These are phyloP conservation scores for Aspergillus pseudonomiae DNA, from an alignment of 2,329 filamentous ascomycete genomes.

Conservation along the genomic window DNA sequence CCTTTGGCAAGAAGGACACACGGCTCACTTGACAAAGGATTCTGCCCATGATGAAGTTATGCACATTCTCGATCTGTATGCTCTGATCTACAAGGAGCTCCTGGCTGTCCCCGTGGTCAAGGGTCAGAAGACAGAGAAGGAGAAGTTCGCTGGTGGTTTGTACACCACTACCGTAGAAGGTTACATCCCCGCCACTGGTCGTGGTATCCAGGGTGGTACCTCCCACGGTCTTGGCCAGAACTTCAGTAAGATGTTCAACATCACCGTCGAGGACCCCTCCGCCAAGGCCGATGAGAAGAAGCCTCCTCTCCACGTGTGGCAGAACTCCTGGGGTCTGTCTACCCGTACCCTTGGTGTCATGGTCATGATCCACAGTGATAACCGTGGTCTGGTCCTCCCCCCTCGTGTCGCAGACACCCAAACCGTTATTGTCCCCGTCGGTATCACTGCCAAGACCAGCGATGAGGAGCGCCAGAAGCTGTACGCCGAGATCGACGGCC, in stretches of 20 bases:
- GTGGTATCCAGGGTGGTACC: conserved; percentile 94
- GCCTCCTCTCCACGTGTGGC: conserved; percentile 85
- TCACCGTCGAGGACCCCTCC: conserved; percentile 88
- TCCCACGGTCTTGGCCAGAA: conserved; percentile 96
- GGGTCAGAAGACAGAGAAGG: conserved; percentile 93
- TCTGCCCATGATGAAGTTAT: conserved; percentile 83
- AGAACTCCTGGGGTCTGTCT: conserved; percentile 98
- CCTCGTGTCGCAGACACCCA: conserved; percentile 87
- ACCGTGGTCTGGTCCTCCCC: conserved; percentile 92
- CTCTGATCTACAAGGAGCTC: conserved; percentile 87
- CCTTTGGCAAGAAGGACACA: conserved; percentile 97
- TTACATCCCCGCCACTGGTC: conserved; percentile 92
- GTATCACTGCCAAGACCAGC: conserved; percentile 84
- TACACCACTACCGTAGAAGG: conserved; percentile 97
- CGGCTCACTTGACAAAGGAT: conserved; percentile 83
- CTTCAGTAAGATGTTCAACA: conserved; percentile 99
- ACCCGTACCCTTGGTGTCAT: conserved; percentile 98
- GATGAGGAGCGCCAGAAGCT: conserved; percentile 78
- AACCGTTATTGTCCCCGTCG: conserved; percentile 85
- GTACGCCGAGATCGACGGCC: conserved; percentile 72
- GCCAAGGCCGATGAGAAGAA: conserved; percentile 73
- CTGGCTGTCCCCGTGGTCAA: conserved; percentile 94
- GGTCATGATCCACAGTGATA: conserved; percentile 97
- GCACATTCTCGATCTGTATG: conserved; percentile 91
- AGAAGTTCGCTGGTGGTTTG: conserved; percentile 95